phyloP scores from a whole-genome alignment of 2,329 filamentous ascomycete genomes.

The Botrytis squamosa region DNA sequence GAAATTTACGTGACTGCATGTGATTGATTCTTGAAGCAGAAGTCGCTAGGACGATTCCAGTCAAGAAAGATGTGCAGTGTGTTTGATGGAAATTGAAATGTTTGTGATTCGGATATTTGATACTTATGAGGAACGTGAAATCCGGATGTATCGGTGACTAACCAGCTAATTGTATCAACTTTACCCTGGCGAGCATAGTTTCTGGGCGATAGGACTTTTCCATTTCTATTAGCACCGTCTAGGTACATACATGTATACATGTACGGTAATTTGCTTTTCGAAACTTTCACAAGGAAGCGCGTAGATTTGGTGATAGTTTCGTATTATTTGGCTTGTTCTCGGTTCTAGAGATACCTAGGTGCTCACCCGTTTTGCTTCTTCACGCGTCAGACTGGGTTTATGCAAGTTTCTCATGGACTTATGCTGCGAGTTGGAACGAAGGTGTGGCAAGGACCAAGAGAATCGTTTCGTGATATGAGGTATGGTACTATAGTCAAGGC shows the following conservation, averaged over 20 bases:
- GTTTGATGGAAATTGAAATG: conserved; percentile 14
- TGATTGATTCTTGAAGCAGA: conserved; percentile 2
- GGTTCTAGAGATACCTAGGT: background rate
- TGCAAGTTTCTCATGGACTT: background rate
- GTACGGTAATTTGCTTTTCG: background rate
- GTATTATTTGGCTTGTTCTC: background rate
- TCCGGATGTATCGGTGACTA: background rate
- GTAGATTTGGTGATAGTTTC: conserved; percentile 7
- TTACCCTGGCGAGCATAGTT: background rate
- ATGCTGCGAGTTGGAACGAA: background rate
- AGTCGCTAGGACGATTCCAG: background rate
- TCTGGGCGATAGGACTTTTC: background rate
- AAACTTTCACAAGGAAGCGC: conserved; percentile 5
- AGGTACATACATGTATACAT: background rate
- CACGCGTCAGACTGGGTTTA: conserved; percentile 6
- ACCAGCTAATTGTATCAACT: background rate
- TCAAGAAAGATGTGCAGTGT: background rate
- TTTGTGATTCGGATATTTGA: conserved; percentile 16
- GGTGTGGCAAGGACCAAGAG: conserved; percentile 4
- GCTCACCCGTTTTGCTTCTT: background rate
- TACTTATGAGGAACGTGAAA: background rate
- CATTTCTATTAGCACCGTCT: background rate
- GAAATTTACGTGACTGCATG: background rate
- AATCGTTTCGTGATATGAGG: conserved; percentile 11
- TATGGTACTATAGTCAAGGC: background rate